Evolutionary conservation across 331 rosid species (phyloP), one percentile per base, ranked within the genome.

Genomic region (Malus hybrid): DNA sequence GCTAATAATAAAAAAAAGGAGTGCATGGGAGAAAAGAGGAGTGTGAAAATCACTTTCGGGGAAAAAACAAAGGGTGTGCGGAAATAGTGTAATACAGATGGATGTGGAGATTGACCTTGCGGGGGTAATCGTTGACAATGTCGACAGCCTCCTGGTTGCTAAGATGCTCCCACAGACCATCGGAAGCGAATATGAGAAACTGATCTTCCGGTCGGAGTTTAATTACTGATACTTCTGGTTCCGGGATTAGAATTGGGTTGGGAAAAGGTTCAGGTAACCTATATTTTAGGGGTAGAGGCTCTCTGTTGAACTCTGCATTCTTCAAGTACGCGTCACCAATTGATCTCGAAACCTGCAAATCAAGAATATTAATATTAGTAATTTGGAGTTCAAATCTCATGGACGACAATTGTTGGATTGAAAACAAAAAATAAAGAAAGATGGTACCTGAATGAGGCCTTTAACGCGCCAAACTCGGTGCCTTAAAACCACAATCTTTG

Each of bases 121-220:
- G 94, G 12, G 96, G 90, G 77, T 77, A 78, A 22, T 73, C 86
- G 84, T 79, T 80, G 69, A 91, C 98, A 46, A 91, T 94, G 82
- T 88, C 83, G 24, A 90, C 88, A 10, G 88, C 97, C 79, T 81
- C 90, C 77, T 94, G 93, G 90, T 87, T 94, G 86, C 87, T 88
- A 54, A 94, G 95, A 64, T 91, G 96, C 85, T 94, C 98, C 98
- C 98, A 91, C 48, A 94, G 88, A 68, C 98, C 98, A 81, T 94
- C 98, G 34, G 97, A 91, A 83, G 95, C 97, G 14, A 42, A 42
- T 42, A 42, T 42, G 48, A 42, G 14, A 42, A 10, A 42, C 48
- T 42, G 48, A 42, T 42, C 48, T 42, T 42, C 48, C 48, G 48
- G 48, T 42, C 1, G 48, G 48, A 42, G 48, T 42, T 42, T 42